Conservation (phyloP, 2,329 filamentous ascomycete species). For the Fonsecaea nubica region DNA sequence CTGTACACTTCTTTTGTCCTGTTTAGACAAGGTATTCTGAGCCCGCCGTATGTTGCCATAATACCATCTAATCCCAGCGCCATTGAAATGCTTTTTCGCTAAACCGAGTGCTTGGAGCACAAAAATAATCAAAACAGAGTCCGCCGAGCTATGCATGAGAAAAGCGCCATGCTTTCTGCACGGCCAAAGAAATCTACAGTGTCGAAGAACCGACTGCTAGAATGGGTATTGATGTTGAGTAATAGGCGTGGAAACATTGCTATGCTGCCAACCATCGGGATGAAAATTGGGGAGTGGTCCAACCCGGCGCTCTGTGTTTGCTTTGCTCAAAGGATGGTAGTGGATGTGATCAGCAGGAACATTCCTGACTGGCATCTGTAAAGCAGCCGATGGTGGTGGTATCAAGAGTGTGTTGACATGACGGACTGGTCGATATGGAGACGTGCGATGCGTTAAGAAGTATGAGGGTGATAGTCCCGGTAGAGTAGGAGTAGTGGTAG, state of each 20-base stretch:
- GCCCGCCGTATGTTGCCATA: conserved; percentile 15
- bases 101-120: conserved; percentile 14
- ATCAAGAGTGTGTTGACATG: conserved; percentile 90
- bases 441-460: conserved; percentile 85
- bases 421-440: conserved; percentile 89
- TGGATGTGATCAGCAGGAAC: conserved; percentile 76
- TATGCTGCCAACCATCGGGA: conserved; percentile 51
- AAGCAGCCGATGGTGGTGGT: conserved; percentile 78
- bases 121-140: conserved; percentile 6
- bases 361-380: conserved; percentile 74
- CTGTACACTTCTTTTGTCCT: conserved; percentile 25
- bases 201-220: conserved; percentile 14
- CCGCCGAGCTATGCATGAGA: conserved; percentile 34
- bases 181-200: conserved; percentile 6
- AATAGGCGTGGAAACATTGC: conserved; percentile 37
- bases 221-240: conserved; percentile 35
- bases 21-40: conserved; percentile 6
- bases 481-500: conserved; percentile 62
- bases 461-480: conserved; percentile 83
- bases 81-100: conserved; percentile 25
- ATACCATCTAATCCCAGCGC: conserved; percentile 21
- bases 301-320: conserved; percentile 68
- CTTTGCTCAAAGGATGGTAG: conserved; percentile 77
- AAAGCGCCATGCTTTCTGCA: background rate
- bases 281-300: conserved; percentile 69